Base-by-base conservation (phyloP, 2,329 filamentous ascomycete genomes). In the Cladosporium oxysporum region DNA sequence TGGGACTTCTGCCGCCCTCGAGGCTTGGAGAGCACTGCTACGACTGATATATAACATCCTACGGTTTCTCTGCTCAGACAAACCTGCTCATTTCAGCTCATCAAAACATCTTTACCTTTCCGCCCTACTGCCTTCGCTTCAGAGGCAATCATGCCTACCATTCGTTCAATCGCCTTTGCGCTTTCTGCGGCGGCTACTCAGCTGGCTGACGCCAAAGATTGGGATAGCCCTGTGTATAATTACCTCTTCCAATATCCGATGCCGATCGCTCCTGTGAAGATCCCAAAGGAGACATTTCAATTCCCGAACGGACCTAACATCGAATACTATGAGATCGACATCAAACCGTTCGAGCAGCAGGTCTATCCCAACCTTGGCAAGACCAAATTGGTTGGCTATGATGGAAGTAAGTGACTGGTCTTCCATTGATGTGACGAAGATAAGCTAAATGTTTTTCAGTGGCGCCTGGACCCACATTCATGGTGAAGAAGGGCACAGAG, bases 401-500 rank as follows among this genome's bases (percentile, higher is more conserved):
- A 87, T 76, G 85, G 85, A 14, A 59, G 41, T 47, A 10, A 47
- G 41, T 47, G 41, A 5, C 41, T 47, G 41, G 41, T 4, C n/a
- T 5, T 21, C 41, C 8, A 47, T 2, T 21, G n/a, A 47, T 47
- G 3, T 5, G 14, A 21, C 10, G n/a, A 10, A 47, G n/a, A 10
- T 47, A 12, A 47, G 41, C 41, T 47, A 12, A 47, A 5, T 23
- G 1, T 21, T 47, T 47, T n/a, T 47, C 41, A 47, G 80, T 82
- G 10, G 78, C 80, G 5, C 84, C 85, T 5, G 85, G 85, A 0
- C 84, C 84, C 8, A 86, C 82, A 1, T 82, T 86, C 67, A 72
- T 80, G 37, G 79, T 86, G 67, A 77, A 78, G 6, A 76, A 77
- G 64, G 84, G 83, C 0, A 78, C 79, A 23, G 83, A 87, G 75